Conservation (phyloP, 1,284 basidiomycete genomes). For the Boletellus deceptivus region DNA sequence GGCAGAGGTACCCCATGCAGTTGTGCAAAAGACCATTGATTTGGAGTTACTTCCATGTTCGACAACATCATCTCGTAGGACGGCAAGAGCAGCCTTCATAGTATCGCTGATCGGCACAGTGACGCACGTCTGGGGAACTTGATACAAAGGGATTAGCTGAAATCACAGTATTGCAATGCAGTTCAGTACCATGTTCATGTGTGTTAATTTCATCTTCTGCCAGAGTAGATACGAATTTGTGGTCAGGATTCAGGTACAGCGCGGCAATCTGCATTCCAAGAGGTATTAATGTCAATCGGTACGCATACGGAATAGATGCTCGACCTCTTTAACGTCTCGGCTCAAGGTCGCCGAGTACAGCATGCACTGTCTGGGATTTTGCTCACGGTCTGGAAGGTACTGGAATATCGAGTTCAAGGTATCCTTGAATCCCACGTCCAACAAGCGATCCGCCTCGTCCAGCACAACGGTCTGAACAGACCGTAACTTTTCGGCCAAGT, state of each 20-base stretch:
- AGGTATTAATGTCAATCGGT: constrained; percentile 1
- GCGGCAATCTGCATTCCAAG: constrained; percentile 40
- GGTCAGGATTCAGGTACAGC: constrained; percentile 45
- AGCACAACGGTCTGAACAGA: constrained; percentile 79
- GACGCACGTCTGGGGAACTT: constrained; percentile 53
- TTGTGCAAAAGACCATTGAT: constrained; percentile 66
- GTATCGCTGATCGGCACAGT: constrained; percentile 43
- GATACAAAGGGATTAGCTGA: neutral
- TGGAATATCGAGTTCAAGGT: constrained; percentile 77
- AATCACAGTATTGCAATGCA: neutral
- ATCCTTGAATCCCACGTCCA: constrained; percentile 86
- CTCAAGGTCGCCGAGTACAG: constrained; percentile 76
- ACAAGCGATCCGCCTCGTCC: constrained; percentile 88
- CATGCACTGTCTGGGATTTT: constrained; percentile 61
- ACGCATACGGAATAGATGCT: neutral
- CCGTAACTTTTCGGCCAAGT: constrained; percentile 34
- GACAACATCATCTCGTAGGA: constrained; percentile 35
- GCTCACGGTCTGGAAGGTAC: constrained; percentile 45
- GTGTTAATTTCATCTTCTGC: constrained; percentile 61
- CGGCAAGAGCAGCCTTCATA: constrained; percentile 42
- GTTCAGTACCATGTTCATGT: constrained; percentile 54
- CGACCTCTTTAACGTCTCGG: constrained; percentile 38
- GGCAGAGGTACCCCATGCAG: constrained; percentile 60
- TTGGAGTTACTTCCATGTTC: constrained; percentile 35
- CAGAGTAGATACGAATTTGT: constrained; percentile 64